Evolutionary conservation across 805 yeast species (phyloP).

Genomic region (Candida hungchunana): DNA sequence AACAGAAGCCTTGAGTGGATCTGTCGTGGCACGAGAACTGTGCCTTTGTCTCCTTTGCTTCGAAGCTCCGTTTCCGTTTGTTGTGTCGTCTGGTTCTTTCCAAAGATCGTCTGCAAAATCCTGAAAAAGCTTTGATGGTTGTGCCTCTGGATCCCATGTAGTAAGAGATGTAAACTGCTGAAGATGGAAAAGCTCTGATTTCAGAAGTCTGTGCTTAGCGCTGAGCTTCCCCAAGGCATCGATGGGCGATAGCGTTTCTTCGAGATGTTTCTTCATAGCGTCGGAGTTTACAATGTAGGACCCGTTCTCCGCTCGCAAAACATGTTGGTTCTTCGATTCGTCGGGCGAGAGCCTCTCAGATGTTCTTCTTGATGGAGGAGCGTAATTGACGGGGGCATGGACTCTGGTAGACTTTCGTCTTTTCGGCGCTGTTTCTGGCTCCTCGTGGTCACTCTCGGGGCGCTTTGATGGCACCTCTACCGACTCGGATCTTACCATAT

Average conservation of each 20-base stretch:
- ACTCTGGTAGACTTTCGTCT: constrained; percentile 17
- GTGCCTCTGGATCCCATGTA: constrained; percentile 54
- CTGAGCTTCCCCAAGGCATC: constrained; percentile 13
- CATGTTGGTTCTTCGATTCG: constrained; percentile 1
- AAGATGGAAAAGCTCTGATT: constrained; percentile 62
- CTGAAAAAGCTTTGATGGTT: constrained; percentile 32
- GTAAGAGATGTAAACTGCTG: constrained; percentile 56
- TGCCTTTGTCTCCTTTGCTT: constrained; percentile 21
- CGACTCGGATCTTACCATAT: no score
- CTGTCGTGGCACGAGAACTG: constrained; percentile 17
- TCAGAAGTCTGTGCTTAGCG: constrained; percentile 38
- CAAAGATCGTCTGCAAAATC: constrained; percentile 28
- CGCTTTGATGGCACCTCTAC: constrained; percentile 6
- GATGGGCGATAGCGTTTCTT: constrained; percentile 3
- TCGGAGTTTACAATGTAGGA: constrained; percentile 9
- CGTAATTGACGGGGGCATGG: constrained; percentile 12
- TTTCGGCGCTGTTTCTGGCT: constrained; percentile 13
- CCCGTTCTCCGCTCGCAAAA: constrained; percentile 10
- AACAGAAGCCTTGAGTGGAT: constrained; percentile 18
- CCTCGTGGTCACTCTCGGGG: constrained; percentile 1
- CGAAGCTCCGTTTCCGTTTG: constrained; percentile 1
- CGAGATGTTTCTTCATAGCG: constrained; percentile 4
- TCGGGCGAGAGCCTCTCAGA: not conserved
- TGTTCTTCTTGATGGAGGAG: constrained; percentile 1
- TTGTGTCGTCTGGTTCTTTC: constrained; percentile 23